A percentile compares a stretch with the other conserved stretches of the same genome.
Conservation (phyloP, 1,284 basidiomycete genomes). For the Irpex sp. region DNA sequence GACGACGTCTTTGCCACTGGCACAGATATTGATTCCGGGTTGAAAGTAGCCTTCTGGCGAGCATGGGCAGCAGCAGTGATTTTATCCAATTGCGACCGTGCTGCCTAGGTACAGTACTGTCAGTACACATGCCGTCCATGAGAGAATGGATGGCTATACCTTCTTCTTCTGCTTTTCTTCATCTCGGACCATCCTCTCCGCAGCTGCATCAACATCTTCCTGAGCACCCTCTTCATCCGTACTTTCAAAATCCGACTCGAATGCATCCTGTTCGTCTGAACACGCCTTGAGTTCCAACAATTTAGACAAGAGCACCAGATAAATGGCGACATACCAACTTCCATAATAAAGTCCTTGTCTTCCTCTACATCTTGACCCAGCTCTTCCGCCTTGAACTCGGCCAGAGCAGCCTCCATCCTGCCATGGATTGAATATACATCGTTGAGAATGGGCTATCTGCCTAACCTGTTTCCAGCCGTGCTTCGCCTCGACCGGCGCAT, state of each 20-base stretch:
- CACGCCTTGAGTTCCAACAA: background rate
- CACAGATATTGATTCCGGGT: constrained; percentile 34
- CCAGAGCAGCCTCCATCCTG: constrained; percentile 71
- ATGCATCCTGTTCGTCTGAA: constrained; percentile 71
- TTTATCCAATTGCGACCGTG: constrained; percentile 49
- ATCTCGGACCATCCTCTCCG: constrained; percentile 49
- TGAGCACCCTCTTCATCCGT: constrained; percentile 67
- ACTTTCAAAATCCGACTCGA: constrained; percentile 77
- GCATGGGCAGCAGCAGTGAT: constrained; percentile 59
- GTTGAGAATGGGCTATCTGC: background rate
- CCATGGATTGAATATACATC: constrained; percentile 9
- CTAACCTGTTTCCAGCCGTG: constrained; percentile 69
- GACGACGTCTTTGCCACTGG: constrained; percentile 26
- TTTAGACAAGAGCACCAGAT: background rate
- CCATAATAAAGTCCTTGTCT: constrained; percentile 63
- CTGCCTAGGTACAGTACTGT: constrained; percentile 34
- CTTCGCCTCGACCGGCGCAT: constrained; percentile 56
- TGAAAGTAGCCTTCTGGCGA: constrained; percentile 58
- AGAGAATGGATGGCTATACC: constrained; percentile 29
- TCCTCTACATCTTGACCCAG: constrained; percentile 55
- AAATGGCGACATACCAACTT: constrained; percentile 40
- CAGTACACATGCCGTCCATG: constrained; percentile 3
- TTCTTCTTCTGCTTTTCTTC: constrained; percentile 57
- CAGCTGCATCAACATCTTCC: constrained; percentile 43
- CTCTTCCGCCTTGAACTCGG: constrained; percentile 61